Conservation (phyloP, 2,329 filamentous ascomycete species). For the Rhynchosporium graminicola region DNA sequence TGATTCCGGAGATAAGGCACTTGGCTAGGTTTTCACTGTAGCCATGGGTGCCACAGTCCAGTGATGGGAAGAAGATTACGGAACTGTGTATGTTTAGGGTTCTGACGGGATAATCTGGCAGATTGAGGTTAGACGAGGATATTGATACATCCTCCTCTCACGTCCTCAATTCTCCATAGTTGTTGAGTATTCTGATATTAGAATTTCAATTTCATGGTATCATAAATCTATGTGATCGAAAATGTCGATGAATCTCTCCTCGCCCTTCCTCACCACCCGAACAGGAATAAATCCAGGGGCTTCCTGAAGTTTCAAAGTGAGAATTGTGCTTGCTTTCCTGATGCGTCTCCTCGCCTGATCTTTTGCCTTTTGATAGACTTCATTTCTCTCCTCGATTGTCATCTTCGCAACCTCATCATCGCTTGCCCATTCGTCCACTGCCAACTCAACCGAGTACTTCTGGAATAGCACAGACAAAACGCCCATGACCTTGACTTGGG, state of each 20-base stretch:
- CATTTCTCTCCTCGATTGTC: conserved; percentile 28
- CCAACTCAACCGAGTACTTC: conserved; percentile 36
- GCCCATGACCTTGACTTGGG: conserved; percentile 42
- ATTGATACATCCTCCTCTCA: neutral
- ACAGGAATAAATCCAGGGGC: conserved; percentile 57
- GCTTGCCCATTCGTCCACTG: conserved; percentile 36
- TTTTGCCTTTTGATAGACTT: conserved; percentile 31
- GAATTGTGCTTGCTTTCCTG: conserved; percentile 56
- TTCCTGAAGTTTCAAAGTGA: conserved; percentile 71
- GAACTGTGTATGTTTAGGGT: neutral
- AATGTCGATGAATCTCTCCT: conserved; percentile 63
- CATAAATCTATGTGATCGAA: conserved; percentile 27
- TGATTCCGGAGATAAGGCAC: neutral
- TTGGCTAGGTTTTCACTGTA: neutral
- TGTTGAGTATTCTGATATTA: too few species aligned
- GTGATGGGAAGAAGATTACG: neutral
- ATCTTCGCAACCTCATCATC: conserved; percentile 36
- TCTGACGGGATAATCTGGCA: too few species aligned
- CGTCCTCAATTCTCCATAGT: too few species aligned
- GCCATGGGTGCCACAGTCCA: too few species aligned
- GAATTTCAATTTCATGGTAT: neutral
- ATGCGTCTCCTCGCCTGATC: conserved; percentile 48
- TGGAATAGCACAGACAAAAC: conserved; percentile 37
- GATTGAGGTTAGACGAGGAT: too few species aligned
- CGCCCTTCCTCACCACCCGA: conserved; percentile 66